A percentile compares a stretch with the other conserved stretches of the same genome.
These are phyloP conservation scores for Lipomyces yamadae DNA, from an alignment of 805 yeast species.

Conservation along the genomic window DNA sequence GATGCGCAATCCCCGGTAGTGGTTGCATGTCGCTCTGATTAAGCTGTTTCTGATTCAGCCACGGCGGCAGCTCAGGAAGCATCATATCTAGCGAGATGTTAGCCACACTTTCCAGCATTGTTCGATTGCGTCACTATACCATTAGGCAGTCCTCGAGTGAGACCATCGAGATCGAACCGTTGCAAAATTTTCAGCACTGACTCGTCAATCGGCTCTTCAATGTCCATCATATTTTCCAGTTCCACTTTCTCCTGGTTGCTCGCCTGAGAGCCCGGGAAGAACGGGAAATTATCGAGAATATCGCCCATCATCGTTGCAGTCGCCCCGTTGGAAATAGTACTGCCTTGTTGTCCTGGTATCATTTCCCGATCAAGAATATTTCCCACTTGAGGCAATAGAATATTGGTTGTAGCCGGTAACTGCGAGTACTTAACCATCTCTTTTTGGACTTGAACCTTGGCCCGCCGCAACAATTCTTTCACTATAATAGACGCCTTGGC, in stretches of 20 bases:
- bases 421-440: slow-evolving; percentile 26
- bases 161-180: neutral
- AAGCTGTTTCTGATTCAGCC: slow-evolving; percentile 3
- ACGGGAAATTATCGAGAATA: neutral
- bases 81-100: slow-evolving; percentile 21
- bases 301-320: neutral
- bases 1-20: neutral
- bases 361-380: slow-evolving; percentile 6
- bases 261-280: neutral
- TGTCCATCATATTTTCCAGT: neutral
- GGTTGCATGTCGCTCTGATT: neutral
- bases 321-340: neutral
- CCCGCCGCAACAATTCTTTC: slow-evolving; percentile 32
- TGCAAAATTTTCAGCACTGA: slow-evolving; percentile 20
- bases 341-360: neutral
- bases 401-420: neutral
- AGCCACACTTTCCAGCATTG: slow-evolving; percentile 8
- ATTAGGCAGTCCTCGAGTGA: neutral
- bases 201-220: slow-evolving; percentile 8
- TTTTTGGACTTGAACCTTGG: slow-evolving; percentile 32
- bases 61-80: slow-evolving; percentile 10
- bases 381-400: neutral
- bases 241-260: slow-evolving; percentile 7
- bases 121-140: neutral
- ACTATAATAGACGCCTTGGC: slow-evolving; percentile 30